These are phyloP conservation scores for Dendrocalamus sinicus DNA, from an alignment of 176 grass and related monocot species.

Conservation along the genomic window DNA sequence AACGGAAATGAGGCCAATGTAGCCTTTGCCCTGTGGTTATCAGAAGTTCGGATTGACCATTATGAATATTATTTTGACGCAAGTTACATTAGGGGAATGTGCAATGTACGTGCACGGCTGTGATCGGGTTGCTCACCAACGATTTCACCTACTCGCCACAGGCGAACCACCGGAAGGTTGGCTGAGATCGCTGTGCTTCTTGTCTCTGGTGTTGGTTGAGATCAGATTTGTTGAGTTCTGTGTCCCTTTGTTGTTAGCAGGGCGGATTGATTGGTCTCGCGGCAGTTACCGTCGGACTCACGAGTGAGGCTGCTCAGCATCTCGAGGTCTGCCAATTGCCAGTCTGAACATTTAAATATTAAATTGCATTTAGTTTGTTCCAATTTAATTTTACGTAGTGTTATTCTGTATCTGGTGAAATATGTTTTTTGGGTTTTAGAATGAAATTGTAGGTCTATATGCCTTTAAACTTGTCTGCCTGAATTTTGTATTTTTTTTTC, in stretches of 20 bases:
- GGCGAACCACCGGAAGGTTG: no score
- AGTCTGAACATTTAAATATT: background rate
- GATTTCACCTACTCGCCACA: no score
- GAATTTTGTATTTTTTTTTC: constrained; percentile 3
- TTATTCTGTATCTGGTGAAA: background rate
- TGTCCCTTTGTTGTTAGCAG: constrained; percentile 56
- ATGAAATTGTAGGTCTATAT: background rate
- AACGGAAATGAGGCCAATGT: no score
- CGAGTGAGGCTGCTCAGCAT: constrained; percentile 79
- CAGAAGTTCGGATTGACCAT: no score
- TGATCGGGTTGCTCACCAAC: no score
- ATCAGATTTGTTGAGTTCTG: constrained; percentile 48
- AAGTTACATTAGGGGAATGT: no score
- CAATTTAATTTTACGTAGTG: background rate
- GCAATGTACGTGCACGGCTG: no score
- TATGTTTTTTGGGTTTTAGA: background rate
- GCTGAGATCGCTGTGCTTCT: no score
- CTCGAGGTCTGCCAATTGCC: constrained; percentile 67
- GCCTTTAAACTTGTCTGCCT: background rate
- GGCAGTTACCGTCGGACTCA: constrained; percentile 89
- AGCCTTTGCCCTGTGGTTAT: no score
- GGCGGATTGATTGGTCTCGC: constrained; percentile 96
- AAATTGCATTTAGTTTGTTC: constrained; percentile 16
- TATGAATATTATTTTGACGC: no score
- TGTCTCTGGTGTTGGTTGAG: background rate